Conservation (phyloP, 352 stramenopile genomes). For the Pythium guiyangense region DNA sequence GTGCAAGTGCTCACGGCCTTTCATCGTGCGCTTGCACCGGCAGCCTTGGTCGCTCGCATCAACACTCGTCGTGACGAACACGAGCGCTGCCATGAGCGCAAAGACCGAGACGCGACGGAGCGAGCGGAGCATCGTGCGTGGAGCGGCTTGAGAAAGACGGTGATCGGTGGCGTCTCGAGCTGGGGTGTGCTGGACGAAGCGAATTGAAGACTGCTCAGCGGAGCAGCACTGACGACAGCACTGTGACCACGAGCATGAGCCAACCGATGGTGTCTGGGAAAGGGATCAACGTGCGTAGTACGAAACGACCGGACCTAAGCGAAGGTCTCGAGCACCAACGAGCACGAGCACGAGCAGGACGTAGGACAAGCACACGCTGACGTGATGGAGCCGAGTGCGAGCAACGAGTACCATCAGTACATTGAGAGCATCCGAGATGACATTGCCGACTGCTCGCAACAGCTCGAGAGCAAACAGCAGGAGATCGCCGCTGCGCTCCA, state of each 20-base stretch:
- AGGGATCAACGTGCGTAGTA: not conserved
- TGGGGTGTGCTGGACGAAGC: conserved; percentile 2
- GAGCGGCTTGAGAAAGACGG: not conserved
- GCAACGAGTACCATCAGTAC: conserved; percentile 31
- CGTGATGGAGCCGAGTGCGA: conserved; percentile 29
- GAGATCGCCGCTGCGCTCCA: conserved; percentile 35
- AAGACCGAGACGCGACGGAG: conserved; percentile 3
- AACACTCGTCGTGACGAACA: conserved; percentile 6
- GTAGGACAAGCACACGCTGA: too few relatives aligned
- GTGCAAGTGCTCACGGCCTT: conserved; percentile 66
- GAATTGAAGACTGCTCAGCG: not conserved
- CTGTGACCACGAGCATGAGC: not conserved
- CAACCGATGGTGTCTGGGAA: too few relatives aligned
- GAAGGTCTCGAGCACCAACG: too few relatives aligned
- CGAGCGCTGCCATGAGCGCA: conserved; percentile 10
- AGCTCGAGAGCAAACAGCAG: conserved; percentile 30
- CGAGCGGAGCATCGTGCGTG: not conserved
- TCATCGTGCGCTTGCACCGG: conserved; percentile 68
- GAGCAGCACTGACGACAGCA: not conserved
- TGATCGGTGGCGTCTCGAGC: not conserved
- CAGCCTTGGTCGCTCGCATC: conserved; percentile 19
- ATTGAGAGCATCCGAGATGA: conserved; percentile 39
- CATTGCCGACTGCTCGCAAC: conserved; percentile 19
- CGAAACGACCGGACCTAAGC: not conserved
- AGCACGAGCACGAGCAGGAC: too few relatives aligned